Evolutionary conservation across 179 eudicot genomes (phyloP).

Genomic region (Carnegiea gigantea): DNA sequence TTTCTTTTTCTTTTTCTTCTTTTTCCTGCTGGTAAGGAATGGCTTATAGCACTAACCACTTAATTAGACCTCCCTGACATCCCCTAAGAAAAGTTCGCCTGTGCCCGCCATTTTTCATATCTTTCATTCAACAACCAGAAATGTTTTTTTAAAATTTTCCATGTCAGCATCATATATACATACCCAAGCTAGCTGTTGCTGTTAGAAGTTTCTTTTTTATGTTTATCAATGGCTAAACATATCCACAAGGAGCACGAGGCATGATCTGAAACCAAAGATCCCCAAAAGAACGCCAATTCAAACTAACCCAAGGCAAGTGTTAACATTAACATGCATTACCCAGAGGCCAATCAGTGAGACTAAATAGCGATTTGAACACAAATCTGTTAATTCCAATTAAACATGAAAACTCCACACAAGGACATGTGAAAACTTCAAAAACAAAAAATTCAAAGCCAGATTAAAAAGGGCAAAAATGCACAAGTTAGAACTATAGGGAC

Average conservation of each 20-base stretch:
- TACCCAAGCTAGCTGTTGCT: too few species aligned
- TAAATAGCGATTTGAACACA: background rate
- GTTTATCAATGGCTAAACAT: too few species aligned
- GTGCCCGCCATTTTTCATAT: background rate
- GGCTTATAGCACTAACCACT: slow-evolving; percentile 20
- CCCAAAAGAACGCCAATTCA: too few species aligned
- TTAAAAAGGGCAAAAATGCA: background rate
- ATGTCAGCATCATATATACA: too few species aligned
- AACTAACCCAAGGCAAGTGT: too few species aligned
- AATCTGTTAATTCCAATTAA: background rate
- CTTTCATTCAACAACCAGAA: background rate
- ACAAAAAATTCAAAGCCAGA: slow-evolving; percentile 1
- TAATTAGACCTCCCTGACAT: slow-evolving; percentile 28
- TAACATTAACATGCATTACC: too few species aligned
- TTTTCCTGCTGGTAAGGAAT: slow-evolving; percentile 13
- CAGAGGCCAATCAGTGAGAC: too few species aligned
- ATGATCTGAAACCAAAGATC: too few species aligned
- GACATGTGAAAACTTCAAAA: background rate
- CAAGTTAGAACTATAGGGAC: background rate
- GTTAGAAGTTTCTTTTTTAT: too few species aligned
- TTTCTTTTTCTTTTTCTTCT: too few species aligned
- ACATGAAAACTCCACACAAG: background rate
- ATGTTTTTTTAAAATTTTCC: too few species aligned
- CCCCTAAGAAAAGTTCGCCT: slow-evolving; percentile 27
- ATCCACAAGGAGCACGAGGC: too few species aligned